These are phyloP conservation scores for Russula earlei DNA, from an alignment of 768 basidiomycete genomes.

Conservation along the genomic window DNA sequence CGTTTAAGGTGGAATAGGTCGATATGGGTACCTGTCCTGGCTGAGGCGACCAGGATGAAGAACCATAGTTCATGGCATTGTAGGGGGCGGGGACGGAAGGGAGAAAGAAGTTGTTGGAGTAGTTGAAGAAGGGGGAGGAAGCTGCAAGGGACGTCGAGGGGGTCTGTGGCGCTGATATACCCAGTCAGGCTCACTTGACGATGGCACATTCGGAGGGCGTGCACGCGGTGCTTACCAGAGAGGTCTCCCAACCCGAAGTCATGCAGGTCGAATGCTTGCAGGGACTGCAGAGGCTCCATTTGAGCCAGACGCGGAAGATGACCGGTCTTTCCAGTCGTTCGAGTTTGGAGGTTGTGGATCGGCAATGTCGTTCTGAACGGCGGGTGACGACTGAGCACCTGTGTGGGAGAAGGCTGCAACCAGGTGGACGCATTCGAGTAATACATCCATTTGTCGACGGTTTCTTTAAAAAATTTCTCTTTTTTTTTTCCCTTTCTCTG, in stretches of 20 bases:
- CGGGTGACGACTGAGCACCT: slow-evolving; percentile 11
- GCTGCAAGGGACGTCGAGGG: slow-evolving; percentile 31
- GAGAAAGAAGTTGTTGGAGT: slow-evolving; percentile 32
- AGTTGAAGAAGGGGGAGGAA: slow-evolving; percentile 30
- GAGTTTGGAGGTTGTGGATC: slow-evolving; percentile 22
- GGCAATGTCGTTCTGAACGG: slow-evolving; percentile 7
- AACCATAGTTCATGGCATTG: slow-evolving; percentile 47
- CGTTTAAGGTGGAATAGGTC: slow-evolving; percentile 68
- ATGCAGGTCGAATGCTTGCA: slow-evolving; percentile 24
- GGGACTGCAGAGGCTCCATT: slow-evolving; percentile 23
- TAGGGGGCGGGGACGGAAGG: slow-evolving; percentile 37
- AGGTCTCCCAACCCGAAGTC: slow-evolving; percentile 20
- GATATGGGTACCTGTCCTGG: slow-evolving; percentile 48
- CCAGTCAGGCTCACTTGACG: slow-evolving; percentile 5
- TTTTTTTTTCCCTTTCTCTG: slow-evolving; percentile 30
- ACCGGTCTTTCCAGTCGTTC: slow-evolving; percentile 32
- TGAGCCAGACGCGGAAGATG: slow-evolving; percentile 22
- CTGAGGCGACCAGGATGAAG: slow-evolving; percentile 36
- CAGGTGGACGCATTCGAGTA: slow-evolving; percentile 35
- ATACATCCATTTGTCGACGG: slow-evolving; percentile 36
- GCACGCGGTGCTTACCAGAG: slow-evolving; percentile 18
- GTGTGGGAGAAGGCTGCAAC: slow-evolving; percentile 31
- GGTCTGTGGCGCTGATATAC: slow-evolving; percentile 29
- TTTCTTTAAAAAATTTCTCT: slow-evolving; percentile 32
- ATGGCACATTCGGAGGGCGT: not conserved